phyloP scores from a whole-genome alignment of 2,329 filamentous ascomycete species.

The Aspergillus novoparasiticus region DNA sequence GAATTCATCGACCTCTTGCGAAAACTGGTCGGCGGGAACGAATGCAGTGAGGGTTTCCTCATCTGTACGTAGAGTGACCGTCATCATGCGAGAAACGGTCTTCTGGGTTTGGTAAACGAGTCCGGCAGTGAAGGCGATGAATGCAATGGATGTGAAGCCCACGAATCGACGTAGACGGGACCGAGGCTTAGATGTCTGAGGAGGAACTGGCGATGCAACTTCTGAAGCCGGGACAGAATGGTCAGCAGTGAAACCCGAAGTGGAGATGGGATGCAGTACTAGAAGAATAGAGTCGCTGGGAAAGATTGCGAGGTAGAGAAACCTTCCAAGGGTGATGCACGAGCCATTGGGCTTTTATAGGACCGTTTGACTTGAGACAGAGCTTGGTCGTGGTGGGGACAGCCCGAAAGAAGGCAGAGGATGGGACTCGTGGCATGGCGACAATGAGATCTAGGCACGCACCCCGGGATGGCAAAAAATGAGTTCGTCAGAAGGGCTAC shows the following conservation, averaged over 20 bases:
- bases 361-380: constrained; percentile 12
- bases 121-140: constrained; percentile 37
- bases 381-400: constrained; percentile 22
- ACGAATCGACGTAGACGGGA: constrained; percentile 38
- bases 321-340: constrained; percentile 6
- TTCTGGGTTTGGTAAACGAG: constrained; percentile 29
- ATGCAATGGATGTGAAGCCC: constrained; percentile 40
- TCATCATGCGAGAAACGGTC: constrained; percentile 36
- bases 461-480: not conserved
- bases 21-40: constrained; percentile 56
- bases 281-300: constrained; percentile 14
- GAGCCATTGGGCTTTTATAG: constrained; percentile 16
- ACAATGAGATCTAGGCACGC: not conserved
- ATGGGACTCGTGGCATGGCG: constrained; percentile 17
- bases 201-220: not conserved
- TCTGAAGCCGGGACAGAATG: not conserved
- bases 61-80: constrained; percentile 59
- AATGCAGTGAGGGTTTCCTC: constrained; percentile 73
- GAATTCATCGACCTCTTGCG: constrained; percentile 66
- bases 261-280: not conserved
- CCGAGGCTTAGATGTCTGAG: constrained; percentile 21
- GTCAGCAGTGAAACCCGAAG: not conserved
- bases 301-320: constrained; percentile 9
- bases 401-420: constrained; percentile 16
- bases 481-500: not conserved